These are phyloP conservation scores for Nicotiana otophora DNA, from an alignment of 257 asterid species.

Conservation along the genomic window DNA sequence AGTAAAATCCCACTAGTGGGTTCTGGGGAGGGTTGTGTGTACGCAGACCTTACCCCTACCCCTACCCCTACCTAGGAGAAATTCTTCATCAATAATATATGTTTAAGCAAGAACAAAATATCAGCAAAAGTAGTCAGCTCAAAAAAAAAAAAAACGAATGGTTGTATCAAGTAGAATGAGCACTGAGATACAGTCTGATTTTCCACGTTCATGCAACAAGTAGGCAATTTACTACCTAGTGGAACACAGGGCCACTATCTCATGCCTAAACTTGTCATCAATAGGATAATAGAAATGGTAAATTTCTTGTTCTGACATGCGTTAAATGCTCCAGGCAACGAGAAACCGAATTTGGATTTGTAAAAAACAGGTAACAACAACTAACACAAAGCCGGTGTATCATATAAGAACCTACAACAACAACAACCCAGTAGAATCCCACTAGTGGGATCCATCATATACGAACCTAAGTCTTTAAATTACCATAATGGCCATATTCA, in stretches of 20 bases:
- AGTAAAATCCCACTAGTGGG: too few relatives aligned
- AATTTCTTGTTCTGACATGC: not conserved
- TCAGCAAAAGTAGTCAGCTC: not conserved
- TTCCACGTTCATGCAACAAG: not conserved
- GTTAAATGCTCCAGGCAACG: not conserved
- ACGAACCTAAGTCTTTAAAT: not conserved
- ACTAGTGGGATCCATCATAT: not conserved
- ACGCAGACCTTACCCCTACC: too few relatives aligned
- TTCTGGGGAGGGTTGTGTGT: too few relatives aligned
- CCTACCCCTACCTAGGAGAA: not conserved
- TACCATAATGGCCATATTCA: not conserved
- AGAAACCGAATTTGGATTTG: not conserved
- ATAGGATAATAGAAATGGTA: not conserved
- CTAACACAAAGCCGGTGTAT: not conserved
- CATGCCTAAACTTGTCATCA: not conserved
- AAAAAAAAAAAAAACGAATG: not conserved
- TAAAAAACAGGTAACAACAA: not conserved
- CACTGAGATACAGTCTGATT: not conserved
- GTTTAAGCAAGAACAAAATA: not conserved
- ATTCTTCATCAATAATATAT: not conserved
- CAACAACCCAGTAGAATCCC: too few relatives aligned
- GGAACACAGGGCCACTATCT: not conserved
- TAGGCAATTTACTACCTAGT: not conserved
- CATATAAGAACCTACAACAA: not conserved
- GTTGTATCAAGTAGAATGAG: not conserved